Percentiles rank a stretch among this genome's conserved stretches.
Conservation (phyloP, 208 protist genomes). For the Kentomonas sorsogonicus region DNA sequence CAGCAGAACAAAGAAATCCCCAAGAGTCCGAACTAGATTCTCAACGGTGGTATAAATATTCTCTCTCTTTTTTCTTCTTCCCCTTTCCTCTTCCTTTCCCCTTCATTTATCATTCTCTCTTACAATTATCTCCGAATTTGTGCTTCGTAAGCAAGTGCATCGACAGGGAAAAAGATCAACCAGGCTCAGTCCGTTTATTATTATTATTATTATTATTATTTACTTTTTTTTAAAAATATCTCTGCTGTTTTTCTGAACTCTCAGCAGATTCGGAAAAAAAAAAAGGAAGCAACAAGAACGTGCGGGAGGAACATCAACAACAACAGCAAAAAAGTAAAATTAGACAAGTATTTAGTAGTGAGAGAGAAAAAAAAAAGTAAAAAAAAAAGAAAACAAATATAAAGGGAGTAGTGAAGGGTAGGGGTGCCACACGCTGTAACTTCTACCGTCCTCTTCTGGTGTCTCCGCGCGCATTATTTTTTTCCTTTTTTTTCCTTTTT, state of each 20-base stretch:
- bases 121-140: too few relatives aligned
- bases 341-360: not conserved
- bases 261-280: not conserved
- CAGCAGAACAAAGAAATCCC: too few relatives aligned
- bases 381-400: slow-evolving; percentile 2
- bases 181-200: not conserved
- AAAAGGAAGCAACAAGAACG: not conserved
- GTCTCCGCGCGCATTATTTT: not conserved
- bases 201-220: not conserved
- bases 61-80: not conserved
- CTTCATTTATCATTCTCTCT: too few relatives aligned
- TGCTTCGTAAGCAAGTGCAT: too few relatives aligned
- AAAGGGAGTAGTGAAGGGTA: too few relatives aligned
- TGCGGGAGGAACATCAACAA: not conserved
- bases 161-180: too few relatives aligned
- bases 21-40: too few relatives aligned
- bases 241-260: not conserved
- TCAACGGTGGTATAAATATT: not conserved
- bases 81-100: too few relatives aligned
- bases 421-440: too few relatives aligned
- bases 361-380: slow-evolving; percentile 10
- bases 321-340: slow-evolving; percentile 3
- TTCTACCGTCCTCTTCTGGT: too few relatives aligned
- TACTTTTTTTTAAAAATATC: not conserved
- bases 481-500: not conserved